Evolutionary conservation across 495 filamentous ascomycete species (phyloP).

Genomic region (Penicillium canescens): DNA sequence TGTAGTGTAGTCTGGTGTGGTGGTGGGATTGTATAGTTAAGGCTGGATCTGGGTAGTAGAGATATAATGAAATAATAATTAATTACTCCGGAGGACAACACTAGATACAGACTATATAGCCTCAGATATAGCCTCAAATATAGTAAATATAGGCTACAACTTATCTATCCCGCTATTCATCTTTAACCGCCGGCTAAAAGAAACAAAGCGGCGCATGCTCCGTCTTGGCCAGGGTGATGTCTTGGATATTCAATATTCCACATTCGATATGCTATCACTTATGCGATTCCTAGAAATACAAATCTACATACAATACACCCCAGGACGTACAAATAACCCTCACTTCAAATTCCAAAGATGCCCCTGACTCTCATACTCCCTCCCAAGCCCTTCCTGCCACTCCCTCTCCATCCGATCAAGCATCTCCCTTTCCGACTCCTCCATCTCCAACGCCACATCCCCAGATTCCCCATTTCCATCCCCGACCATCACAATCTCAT

Average conservation of each 20-base stretch:
- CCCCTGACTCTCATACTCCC: constrained; percentile 19
- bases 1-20: neutral
- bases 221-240: neutral
- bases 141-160: neutral
- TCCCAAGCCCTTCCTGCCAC: constrained; percentile 29
- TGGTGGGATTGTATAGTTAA: neutral
- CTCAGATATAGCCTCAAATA: too few species aligned
- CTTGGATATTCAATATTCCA: too few species aligned
- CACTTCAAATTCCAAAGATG: constrained; percentile 8
- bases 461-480: neutral
- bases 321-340: neutral
- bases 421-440: constrained; percentile 5
- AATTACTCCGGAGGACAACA: too few species aligned
- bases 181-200: constrained; percentile 9
- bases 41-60: neutral
- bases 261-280: too few species aligned
- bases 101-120: too few species aligned
- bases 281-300: too few species aligned
- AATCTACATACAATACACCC: too few species aligned
- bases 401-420: constrained; percentile 25
- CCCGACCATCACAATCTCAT: neutral
- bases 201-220: neutral
- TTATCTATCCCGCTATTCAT: neutral
- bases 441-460: neutral
- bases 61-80: too few species aligned